Evolutionary conservation across 352 stramenopile species (phyloP), one percentile per base, ranked within the genome.

Genomic region (Globisporangium mamillatum): DNA sequence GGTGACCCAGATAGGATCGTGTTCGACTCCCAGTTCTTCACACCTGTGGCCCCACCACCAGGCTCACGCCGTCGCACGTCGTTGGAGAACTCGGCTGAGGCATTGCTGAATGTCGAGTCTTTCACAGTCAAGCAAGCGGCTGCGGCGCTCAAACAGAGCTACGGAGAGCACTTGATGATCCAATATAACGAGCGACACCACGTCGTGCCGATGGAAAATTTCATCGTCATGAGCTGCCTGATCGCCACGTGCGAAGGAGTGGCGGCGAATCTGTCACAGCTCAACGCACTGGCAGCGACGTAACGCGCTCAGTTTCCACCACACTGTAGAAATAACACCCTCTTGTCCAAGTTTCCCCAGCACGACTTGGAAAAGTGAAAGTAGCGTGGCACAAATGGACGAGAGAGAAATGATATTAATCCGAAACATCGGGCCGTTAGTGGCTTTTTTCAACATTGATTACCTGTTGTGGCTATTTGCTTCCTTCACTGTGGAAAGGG

Each of bases 141-240:
- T 0, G 64, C 75, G 10, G 71, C 70, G 50, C 71, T 90, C 25
- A 82, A 84, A 52, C 66, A 79, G 38, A 75, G 73, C 60, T 90
- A 90, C 59, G 67, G 80, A 3, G 77, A 85, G 61, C 52, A 62
- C 18, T 77, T 84, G 7, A 58, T 89, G 22, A 44, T 87, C 18
- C 52, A 72, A n/a, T 62, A 72, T 59, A 76, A 78, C 53, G 63
- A 77, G 9, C 32, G 67, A 1, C 67, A 76, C 18, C 63, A 72
- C 27, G 62, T 75, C 60, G 67, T 85, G 20, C 74, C 78, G 0
- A 85, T 90, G 66, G 81, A 90, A 41, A 78, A 90, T 34, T 82
- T 89, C 44, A 83, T 89, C 60, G 66, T 87, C 67, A 90, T 88
- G 77, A 90, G 82, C 70, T 90, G 82, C 63, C 71, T 90, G 25